Evolutionary conservation across 163 green algal genomes (phyloP), one percentile per base, ranked within the genome.

Genomic region (Scenedesmus sp.): DNA sequence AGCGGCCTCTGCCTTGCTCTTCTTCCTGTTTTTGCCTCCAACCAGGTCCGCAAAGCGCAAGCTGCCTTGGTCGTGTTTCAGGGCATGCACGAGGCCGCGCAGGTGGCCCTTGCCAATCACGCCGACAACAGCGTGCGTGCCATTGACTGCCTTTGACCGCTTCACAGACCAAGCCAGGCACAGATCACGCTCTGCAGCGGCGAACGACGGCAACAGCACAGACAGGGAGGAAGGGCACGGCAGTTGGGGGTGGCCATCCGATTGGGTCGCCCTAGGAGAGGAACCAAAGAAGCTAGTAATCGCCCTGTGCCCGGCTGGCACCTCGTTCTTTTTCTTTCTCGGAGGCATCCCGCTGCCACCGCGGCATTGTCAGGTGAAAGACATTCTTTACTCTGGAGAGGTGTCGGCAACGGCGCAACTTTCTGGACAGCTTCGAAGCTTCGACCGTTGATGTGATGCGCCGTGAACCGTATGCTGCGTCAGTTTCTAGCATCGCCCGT

Each of bases 141-240:
- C 96, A 84, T 97, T 97, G 40, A 99, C 97, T 0, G 97, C 97
- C 87, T 99, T 99, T 76, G 93, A 97, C 33, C 97, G 94, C 87
- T 98, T 98, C 16, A 98, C 49, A 24, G 90, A 96, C 97, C 97
- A 99, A 0, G 97, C 96, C 30, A 98, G 92, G 87, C 98, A 98
- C 43, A 96, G 65, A 83, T 99, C 97, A 0, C 97, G 92, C 90
- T 99, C 88, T 20, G 59, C 65, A 37, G 65, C 65, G 40, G 65
- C 59, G 10, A 76, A 1, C 1, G 18, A 2, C 9, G 20, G 73
- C 37, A n/a, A 46, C 35, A 91, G 83, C 35, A 59, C 68, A n/a
- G 44, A 9, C 33, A 18, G 53, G 20, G 10, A 5, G 37, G 43
- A 6, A 16, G 18, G 24, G 43, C 56, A 70, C 20, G 22, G 30